Evolutionary conservation across 148 eudicot genomes (phyloP).

Genomic region (Suaeda aralocaspica): DNA sequence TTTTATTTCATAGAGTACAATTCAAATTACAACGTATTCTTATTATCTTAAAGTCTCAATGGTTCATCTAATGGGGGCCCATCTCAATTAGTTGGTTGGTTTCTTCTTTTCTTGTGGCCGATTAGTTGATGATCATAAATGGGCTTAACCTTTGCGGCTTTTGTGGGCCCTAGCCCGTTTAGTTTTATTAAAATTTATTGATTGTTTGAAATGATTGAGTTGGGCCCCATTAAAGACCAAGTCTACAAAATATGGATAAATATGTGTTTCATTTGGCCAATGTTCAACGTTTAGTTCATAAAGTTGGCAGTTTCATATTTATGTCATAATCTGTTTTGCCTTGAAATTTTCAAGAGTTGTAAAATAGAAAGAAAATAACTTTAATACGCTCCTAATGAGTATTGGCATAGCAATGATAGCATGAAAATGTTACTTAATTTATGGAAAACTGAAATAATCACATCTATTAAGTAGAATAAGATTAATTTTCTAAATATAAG

Average conservation of each 20-base stretch:
- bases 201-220: not conserved
- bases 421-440: too few relatives aligned
- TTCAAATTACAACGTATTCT: too few relatives aligned
- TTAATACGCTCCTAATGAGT: too few relatives aligned
- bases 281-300: not conserved
- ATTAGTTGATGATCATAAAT: conserved; percentile 11
- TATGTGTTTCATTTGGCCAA: conserved; percentile 7
- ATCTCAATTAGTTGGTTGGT: conserved; percentile 10
- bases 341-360: too few relatives aligned
- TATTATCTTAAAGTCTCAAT: not conserved
- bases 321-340: too few relatives aligned
- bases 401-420: too few relatives aligned
- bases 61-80: not conserved
- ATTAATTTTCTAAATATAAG: too few relatives aligned
- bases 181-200: not conserved
- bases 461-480: too few relatives aligned
- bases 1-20: too few relatives aligned
- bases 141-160: conserved; percentile 18
- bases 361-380: too few relatives aligned
- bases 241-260: conserved; percentile 11
- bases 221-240: conserved; percentile 17
- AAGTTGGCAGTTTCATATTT: too few relatives aligned
- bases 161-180: not conserved
- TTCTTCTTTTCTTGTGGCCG: not conserved
- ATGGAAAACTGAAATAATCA: too few relatives aligned